Conservation (phyloP, 2,329 filamentous ascomycete species). For the Aureobasidium sp. region DNA sequence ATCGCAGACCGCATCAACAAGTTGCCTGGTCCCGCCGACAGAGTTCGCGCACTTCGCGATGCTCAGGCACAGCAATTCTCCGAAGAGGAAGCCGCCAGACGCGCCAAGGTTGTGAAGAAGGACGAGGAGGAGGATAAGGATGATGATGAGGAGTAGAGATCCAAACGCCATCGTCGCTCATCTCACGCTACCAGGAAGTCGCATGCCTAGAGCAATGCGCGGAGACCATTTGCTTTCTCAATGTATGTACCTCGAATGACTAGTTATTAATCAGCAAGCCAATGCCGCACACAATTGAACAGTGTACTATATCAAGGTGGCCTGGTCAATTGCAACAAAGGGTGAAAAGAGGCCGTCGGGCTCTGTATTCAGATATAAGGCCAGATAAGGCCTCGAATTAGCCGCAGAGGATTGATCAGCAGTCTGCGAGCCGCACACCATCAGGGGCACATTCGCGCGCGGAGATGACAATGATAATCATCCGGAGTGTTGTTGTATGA, state of each 20-base stretch:
- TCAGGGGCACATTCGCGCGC: not conserved
- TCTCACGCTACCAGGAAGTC: not conserved
- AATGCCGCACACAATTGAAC: not conserved
- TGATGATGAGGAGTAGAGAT: conserved; percentile 21
- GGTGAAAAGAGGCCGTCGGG: not conserved
- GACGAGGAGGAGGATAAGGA: conserved; percentile 20
- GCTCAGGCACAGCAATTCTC: conserved; percentile 24
- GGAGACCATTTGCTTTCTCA: not conserved
- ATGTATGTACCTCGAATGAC: not conserved
- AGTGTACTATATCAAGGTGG: not conserved
- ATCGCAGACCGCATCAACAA: conserved; percentile 53
- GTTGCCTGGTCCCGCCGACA: conserved; percentile 39
- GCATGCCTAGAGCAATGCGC: not conserved
- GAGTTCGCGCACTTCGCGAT: conserved; percentile 43
- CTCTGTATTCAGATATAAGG: not conserved
- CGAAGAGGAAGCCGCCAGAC: conserved; percentile 29
- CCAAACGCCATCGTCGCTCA: not conserved
- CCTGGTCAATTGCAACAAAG: not conserved
- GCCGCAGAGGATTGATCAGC: not conserved
- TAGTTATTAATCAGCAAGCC: conserved; percentile 9
- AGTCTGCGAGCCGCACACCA: not conserved
- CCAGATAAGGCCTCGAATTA: not conserved
- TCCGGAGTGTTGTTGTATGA: not conserved
- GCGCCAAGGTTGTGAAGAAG: conserved; percentile 19
- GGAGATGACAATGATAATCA: not conserved